Evolutionary conservation across 1,284 basidiomycete genomes (phyloP), one percentile per base, ranked within the genome.

Genomic region (Serendipita sp.): DNA sequence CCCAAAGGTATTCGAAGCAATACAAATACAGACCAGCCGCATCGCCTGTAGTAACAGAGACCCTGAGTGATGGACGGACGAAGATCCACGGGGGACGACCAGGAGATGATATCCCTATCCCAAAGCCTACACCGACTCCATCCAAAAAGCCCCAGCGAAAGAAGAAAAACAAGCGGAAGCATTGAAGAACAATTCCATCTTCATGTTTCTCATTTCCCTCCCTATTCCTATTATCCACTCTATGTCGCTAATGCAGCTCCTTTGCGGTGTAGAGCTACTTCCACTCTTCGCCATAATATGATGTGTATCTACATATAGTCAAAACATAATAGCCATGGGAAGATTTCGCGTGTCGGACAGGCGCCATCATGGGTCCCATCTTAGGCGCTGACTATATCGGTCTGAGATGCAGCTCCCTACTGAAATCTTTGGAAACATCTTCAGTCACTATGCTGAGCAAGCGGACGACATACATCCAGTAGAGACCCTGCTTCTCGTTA

Each of bases 11-110:
- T 68, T 85, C 83, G 30, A 79, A 81, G 64, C 79, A 84, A 55
- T 76, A 76, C 71, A 83, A 82, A 69, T 85, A 76, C 69, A 74
- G 84, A 64, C 84, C 84, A 1, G 84, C 84, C 17, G 84, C 83
- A 10, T 82, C 80, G 65, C 84, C 84, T n/a, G 73, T 85, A 55
- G 75, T 86, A 64, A 84, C 82, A 0, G 82, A 85, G 69, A 77
- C 72, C 5, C 69, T 85, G 63, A 79, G 78, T 66, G 82, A 84
- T 67, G 83, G 83, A 0, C 75, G 79, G 17, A 71, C 77, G 22
- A 74, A 78, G 17, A 68, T 87, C 60, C 74, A 82, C 35, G 84
- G 84, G 6, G 82, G 80, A 50, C 61, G 30, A 47, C 65, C 26
- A n/a, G 53, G 53, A 4, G 53, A 58, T 29, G 53, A 58, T 34